Evolutionary conservation across 192 early-diverging fungal genomes (phyloP).

Genomic region (Coemansia sp.): DNA sequence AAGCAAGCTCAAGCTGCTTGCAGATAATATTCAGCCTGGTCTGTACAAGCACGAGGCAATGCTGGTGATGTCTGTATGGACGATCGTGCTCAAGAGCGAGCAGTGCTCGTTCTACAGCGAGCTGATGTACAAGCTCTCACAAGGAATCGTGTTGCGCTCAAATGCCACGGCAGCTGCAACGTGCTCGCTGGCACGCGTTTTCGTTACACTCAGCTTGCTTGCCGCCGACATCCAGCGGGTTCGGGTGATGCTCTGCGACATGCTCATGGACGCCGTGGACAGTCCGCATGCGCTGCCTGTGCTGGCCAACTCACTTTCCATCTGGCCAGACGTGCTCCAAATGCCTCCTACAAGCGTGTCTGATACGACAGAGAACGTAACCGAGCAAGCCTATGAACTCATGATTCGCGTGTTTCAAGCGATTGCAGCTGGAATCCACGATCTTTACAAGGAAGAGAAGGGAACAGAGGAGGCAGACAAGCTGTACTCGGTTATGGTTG

Average conservation of each 20-base stretch:
- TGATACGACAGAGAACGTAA: background rate
- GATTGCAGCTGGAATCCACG: conserved; percentile 47
- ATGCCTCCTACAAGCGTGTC: conserved; percentile 7
- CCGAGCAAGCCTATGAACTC: conserved; percentile 14
- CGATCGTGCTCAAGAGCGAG: conserved; percentile 25
- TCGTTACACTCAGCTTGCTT: conserved; percentile 33
- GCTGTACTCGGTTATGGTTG: conserved; percentile 49
- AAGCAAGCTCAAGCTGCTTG: conserved; percentile 2
- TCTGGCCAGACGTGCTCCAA: conserved; percentile 39
- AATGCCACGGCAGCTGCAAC: conserved; percentile 15
- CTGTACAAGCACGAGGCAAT: conserved; percentile 31
- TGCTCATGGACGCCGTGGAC: conserved; percentile 54
- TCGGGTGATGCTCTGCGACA: conserved; percentile 41
- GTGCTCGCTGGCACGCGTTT: conserved; percentile 45
- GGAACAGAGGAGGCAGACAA: conserved; percentile 33
- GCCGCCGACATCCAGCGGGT: conserved; percentile 43
- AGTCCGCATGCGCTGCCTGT: conserved; percentile 42
- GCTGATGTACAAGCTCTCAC: conserved; percentile 34
- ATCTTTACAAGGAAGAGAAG: conserved; percentile 46
- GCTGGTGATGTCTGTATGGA: conserved; percentile 30
- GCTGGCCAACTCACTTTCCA: conserved; percentile 32
- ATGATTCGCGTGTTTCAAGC: conserved; percentile 49
- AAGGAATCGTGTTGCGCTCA: conserved; percentile 22
- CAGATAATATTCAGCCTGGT: background rate
- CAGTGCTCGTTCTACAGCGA: conserved; percentile 23